Conservation (phyloP, 2,329 filamentous ascomycete genomes). For the Uncinocarpus reesii region DNA sequence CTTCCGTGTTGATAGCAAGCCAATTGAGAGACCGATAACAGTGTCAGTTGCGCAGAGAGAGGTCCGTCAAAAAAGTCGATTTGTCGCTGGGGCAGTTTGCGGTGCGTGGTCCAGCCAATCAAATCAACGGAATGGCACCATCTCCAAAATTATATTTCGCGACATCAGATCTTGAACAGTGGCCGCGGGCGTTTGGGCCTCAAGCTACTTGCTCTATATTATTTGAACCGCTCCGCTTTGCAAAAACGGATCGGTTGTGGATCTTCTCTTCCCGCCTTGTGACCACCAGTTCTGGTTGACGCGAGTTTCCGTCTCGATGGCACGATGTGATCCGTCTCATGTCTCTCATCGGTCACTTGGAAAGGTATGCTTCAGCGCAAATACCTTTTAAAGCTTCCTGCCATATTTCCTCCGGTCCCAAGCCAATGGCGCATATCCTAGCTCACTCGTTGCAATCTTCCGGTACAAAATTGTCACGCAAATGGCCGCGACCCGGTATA, state of each 20-base stretch:
- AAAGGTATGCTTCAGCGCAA: slow-evolving; percentile 42
- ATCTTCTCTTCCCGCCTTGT: background rate
- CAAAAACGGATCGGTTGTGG: too few relatives aligned
- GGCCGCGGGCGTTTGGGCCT: too few relatives aligned
- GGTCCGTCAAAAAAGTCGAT: background rate
- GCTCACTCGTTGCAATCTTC: slow-evolving; percentile 4
- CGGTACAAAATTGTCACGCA: slow-evolving; percentile 23
- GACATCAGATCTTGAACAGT: too few relatives aligned
- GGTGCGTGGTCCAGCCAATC: slow-evolving; percentile 1
- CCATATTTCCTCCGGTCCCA: slow-evolving; percentile 12
- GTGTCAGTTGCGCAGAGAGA: background rate
- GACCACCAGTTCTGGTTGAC: background rate
- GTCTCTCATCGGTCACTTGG: slow-evolving; percentile 49
- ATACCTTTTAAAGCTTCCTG: slow-evolving; percentile 34
- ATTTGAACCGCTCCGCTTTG: too few relatives aligned
- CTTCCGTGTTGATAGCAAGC: background rate
- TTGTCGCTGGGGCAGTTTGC: background rate
- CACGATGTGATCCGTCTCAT: slow-evolving; percentile 56
- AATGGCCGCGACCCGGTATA: slow-evolving; percentile 19
- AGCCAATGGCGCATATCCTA: background rate
- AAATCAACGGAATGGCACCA: background rate
- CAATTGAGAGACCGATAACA: too few relatives aligned
- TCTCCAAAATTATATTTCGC: slow-evolving; percentile 12
- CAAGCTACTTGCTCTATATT: too few relatives aligned
- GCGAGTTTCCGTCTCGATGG: slow-evolving; percentile 25